phyloP scores from a whole-genome alignment of 1,284 basidiomycete species.

The Mycosarcoma mackinlayi region DNA sequence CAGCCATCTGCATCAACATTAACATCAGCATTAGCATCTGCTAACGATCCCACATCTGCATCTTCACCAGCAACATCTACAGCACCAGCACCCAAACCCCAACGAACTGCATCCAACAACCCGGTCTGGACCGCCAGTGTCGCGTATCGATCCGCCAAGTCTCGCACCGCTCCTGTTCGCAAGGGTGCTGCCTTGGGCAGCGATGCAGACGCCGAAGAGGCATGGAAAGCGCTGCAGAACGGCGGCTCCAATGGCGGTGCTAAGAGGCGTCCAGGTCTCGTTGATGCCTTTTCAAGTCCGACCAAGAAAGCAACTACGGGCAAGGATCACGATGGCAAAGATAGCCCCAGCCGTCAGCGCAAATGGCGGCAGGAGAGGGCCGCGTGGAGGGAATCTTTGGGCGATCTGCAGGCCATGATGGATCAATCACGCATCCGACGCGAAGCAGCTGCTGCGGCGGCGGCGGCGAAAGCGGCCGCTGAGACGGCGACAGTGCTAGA shows the following conservation, averaged over 20 bases:
- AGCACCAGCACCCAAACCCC: not conserved
- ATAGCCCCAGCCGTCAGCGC: conserved; percentile 28
- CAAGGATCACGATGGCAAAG: not conserved
- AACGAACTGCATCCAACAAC: conserved; percentile 32
- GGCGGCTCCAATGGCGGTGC: conserved; percentile 4
- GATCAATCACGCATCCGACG: conserved; percentile 27
- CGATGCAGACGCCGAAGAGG: conserved; percentile 26
- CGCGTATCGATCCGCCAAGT: conserved; percentile 36
- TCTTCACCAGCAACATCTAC: not conserved
- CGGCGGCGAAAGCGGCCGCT: not conserved
- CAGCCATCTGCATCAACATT: not conserved
- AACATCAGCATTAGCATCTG: conserved; percentile 6
- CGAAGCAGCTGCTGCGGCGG: conserved; percentile 15
- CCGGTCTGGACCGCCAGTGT: conserved; percentile 47
- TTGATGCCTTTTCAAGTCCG: conserved; percentile 42
- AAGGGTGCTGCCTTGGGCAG: conserved; percentile 12
- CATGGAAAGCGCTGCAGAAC: conserved; percentile 29
- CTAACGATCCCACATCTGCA: not conserved
- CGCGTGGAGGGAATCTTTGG: conserved; percentile 41
- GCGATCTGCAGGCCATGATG: conserved; percentile 43
- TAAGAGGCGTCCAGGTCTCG: conserved; percentile 30
- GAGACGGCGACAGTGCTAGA: not conserved
- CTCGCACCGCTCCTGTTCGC: conserved; percentile 33
- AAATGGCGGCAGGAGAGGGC: conserved; percentile 40
- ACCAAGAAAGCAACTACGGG: conserved; percentile 17